Conservation (phyloP, 139 green algal genomes). For the Diplosphaera chodatii region DNA sequence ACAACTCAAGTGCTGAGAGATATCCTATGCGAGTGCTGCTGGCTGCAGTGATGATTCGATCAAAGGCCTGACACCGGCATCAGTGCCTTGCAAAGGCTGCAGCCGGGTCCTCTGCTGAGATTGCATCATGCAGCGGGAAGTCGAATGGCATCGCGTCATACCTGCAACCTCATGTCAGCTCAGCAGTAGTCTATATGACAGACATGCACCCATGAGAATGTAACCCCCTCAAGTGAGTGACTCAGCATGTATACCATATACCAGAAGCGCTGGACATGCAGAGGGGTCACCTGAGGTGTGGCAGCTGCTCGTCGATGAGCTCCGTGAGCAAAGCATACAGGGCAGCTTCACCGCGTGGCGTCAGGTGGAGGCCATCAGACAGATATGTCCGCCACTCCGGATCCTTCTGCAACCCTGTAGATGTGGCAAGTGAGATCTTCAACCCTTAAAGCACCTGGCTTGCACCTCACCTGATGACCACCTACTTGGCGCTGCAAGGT, state of each 20-base stretch:
- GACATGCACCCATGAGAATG: neutral
- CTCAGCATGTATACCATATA: too few species aligned
- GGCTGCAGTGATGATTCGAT: too few species aligned
- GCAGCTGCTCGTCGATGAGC: slow-evolving; percentile 31
- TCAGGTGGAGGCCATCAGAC: slow-evolving; percentile 72
- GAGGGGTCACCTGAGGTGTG: slow-evolving; percentile 47
- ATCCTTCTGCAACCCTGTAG: slow-evolving; percentile 16
- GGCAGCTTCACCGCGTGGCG: slow-evolving; percentile 34
- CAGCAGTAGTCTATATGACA: too few species aligned
- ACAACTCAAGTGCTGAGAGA: too few species aligned
- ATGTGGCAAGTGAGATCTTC: neutral
- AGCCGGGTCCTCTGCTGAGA: slow-evolving; percentile 7
- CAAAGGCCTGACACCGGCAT: too few species aligned
- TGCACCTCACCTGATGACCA: too few species aligned
- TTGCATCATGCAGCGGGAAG: slow-evolving; percentile 14
- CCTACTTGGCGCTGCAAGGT: too few species aligned
- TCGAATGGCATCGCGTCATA: slow-evolving; percentile 14
- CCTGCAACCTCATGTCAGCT: too few species aligned
- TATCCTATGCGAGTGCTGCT: too few species aligned
- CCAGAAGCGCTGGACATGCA: too few species aligned
- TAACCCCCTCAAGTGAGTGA: neutral
- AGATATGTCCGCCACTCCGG: slow-evolving; percentile 20
- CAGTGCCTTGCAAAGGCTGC: neutral
- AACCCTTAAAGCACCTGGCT: too few species aligned
- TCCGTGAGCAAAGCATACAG: slow-evolving; percentile 37